A percentile compares a stretch with the other conserved stretches of the same genome.
Conservation (phyloP, 306 rosid species). For the Hippophae tibetana region DNA sequence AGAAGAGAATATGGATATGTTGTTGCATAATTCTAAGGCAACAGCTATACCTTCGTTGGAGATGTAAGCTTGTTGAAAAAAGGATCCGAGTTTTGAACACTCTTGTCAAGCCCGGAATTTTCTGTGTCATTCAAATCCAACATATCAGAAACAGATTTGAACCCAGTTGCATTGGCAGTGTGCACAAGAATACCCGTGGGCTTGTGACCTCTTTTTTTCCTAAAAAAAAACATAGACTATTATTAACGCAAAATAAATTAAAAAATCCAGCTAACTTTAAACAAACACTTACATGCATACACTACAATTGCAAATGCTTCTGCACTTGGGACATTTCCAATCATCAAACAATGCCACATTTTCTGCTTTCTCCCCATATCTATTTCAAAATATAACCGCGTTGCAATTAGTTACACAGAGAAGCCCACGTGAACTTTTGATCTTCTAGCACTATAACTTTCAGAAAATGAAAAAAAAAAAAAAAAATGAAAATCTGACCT, state of each 20-base stretch:
- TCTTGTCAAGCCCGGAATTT: slow-evolving; percentile 18
- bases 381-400: slow-evolving; percentile 15
- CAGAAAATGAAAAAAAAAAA: neutral
- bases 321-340: slow-evolving; percentile 78
- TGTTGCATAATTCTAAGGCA: neutral
- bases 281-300: slow-evolving; percentile 46
- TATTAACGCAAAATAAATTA: neutral
- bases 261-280: neutral
- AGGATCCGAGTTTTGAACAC: neutral
- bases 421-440: neutral
- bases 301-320: slow-evolving; percentile 71
- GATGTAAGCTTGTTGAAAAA: slow-evolving; percentile 14
- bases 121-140: slow-evolving; percentile 20
- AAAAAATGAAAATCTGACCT: slow-evolving; percentile 33
- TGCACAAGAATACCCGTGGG: slow-evolving; percentile 55
- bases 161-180: slow-evolving; percentile 52
- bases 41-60: slow-evolving; percentile 21
- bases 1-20: neutral
- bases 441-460: slow-evolving; percentile 1
- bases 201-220: slow-evolving; percentile 54
- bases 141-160: slow-evolving; percentile 53
- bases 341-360: slow-evolving; percentile 26
- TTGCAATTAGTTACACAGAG: slow-evolving; percentile 1
- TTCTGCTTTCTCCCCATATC: slow-evolving; percentile 66
- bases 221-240: slow-evolving; percentile 17